Base-by-base conservation (phyloP, 495 filamentous ascomycete species). In the Penicillium ochrochloron region DNA sequence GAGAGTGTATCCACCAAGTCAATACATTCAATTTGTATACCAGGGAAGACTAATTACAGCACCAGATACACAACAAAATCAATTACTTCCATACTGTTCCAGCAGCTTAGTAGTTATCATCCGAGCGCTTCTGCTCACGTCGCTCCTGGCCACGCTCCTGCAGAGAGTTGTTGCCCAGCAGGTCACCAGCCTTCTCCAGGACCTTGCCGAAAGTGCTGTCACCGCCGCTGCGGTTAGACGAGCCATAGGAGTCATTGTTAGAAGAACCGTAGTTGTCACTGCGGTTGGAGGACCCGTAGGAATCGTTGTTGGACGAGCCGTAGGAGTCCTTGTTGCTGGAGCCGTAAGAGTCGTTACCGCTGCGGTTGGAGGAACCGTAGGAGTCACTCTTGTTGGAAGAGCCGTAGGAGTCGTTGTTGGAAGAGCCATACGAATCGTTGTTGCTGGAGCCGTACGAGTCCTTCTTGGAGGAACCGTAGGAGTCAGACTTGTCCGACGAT, bases 151-250 rank as follows among this genome's bases (percentile, higher is more conserved):
- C 57, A 50, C 57, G 57, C 57, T 60, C 41, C 57, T 59, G 39
- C 25, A 59, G 27, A 15, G 17, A 31, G 57, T 15, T 35, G 42
- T 5, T 60, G 25, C 14, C 14, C 23, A 60, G 11, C 25, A 60
- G 6, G 34, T 34, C 57, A 12, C 57, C 57, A 60, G 57, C 57
- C 41, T 60, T 60, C 42, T 60, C 57, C 57, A 60, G 23, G 42
- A 50, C 19, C 42, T 60, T 60, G 4, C 57, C 57, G n/a, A 60
- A 4, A 25, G 57, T 60, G 42, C 57, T 51, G 17, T 60, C 57
- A 51, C 57, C 57, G 27, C 58, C 58, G 9, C 35, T 39, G 23
- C 56, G 46, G 46, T 44, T 55, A 12, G 29, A 34, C 10, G 52
- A 55, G 29, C 41, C 41, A 19, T 44, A 44, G 41, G 39, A 42